Evolutionary conservation across 2,329 filamentous ascomycete species (phyloP).

Genomic region (Colletotrichum sp.): DNA sequence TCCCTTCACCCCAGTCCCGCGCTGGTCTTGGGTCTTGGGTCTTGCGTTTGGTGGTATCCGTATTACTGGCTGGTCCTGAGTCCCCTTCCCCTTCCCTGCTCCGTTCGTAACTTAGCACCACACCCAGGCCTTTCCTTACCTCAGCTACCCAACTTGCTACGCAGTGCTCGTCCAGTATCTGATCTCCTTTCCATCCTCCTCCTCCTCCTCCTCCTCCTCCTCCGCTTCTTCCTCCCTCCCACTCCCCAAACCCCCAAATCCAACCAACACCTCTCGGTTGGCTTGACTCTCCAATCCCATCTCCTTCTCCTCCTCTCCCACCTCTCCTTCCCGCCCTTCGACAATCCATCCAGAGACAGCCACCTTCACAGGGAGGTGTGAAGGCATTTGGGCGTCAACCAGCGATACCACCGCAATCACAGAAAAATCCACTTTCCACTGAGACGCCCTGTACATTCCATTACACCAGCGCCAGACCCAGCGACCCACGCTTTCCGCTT

Average conservation of each 20-base stretch:
- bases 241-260: constrained; percentile 12
- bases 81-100: neutral
- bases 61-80: neutral
- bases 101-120: neutral
- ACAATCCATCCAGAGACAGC: neutral
- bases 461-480: constrained; percentile 3
- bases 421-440: constrained; percentile 18
- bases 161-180: constrained; percentile 3
- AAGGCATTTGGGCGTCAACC: constrained; percentile 19
- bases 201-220: neutral
- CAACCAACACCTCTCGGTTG: constrained; percentile 3
- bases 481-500: constrained; percentile 21
- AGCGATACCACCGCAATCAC: neutral
- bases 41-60: neutral
- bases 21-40: neutral
- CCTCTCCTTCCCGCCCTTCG: neutral
- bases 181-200: neutral
- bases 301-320: neutral
- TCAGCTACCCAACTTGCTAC: constrained; percentile 1
- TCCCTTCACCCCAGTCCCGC: neutral
- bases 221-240: neutral
- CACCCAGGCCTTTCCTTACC: constrained; percentile 6
- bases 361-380: constrained; percentile 8
- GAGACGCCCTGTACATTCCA: constrained; percentile 19
- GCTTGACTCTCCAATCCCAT: constrained; percentile 9